Conservation (phyloP, 2,329 filamentous ascomycete genomes). For the Ceratocystis destructans region DNA sequence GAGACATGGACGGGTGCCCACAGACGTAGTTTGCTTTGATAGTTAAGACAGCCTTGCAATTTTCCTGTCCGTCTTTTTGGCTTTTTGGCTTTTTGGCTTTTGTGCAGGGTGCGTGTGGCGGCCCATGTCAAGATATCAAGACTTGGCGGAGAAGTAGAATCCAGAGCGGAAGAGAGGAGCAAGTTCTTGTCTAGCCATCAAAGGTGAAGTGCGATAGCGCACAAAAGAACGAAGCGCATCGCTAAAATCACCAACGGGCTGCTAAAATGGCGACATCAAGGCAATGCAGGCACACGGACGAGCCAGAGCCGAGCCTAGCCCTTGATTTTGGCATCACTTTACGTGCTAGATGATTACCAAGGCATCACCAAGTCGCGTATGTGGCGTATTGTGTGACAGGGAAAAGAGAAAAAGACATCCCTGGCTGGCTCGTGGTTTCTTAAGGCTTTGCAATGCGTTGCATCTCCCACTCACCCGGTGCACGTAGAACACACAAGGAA, state of each 20-base stretch:
- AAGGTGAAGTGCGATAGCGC: background rate
- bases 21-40: background rate
- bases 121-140: background rate
- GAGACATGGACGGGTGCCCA: background rate
- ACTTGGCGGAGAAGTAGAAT: background rate
- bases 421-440: background rate
- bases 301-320: background rate
- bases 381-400: background rate
- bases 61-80: background rate
- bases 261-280: background rate
- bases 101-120: background rate
- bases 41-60: background rate
- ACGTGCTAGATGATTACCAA: background rate
- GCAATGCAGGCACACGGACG: background rate
- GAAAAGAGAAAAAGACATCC: background rate
- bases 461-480: background rate
- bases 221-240: background rate
- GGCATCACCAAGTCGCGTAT: background rate
- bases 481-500: background rate
- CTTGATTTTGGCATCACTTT: background rate
- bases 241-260: background rate
- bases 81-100: background rate
- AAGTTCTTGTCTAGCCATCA: background rate
- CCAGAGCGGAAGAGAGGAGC: background rate
- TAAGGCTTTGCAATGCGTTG: background rate